Percentiles rank a stretch among this genome's conserved stretches.
Conservation (phyloP, 208 protist genomes). For the Porcisia hertigi region DNA sequence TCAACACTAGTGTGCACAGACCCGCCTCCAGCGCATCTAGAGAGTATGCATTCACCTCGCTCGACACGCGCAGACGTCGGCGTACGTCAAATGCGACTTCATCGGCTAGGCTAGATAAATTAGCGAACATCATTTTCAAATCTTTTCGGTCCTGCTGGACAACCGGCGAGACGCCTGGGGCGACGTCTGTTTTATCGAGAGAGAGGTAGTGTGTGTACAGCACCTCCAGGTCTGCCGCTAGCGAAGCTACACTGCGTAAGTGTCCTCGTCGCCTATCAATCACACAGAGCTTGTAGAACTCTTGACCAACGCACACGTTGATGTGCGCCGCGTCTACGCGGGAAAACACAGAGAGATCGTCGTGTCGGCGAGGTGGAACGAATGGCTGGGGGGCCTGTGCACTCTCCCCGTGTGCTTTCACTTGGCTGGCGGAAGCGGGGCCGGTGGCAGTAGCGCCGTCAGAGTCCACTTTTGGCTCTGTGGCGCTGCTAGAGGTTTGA, state of each 20-base stretch:
- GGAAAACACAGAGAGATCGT: slow-evolving; percentile 21
- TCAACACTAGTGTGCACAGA: slow-evolving; percentile 72
- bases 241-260: slow-evolving; percentile 19
- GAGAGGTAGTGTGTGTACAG: slow-evolving; percentile 24
- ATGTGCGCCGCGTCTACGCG: slow-evolving; percentile 46
- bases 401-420: not conserved
- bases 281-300: slow-evolving; percentile 74
- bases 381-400: not conserved
- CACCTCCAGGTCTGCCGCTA: slow-evolving; percentile 27
- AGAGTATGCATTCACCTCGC: slow-evolving; percentile 59
- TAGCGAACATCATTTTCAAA: slow-evolving; percentile 49
- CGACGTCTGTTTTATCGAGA: not conserved
- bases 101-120: slow-evolving; percentile 45
- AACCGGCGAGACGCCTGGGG: slow-evolving; percentile 32
- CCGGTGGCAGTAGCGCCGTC: not conserved
- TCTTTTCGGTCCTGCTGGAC: slow-evolving; percentile 42
- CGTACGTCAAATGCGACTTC: slow-evolving; percentile 49
- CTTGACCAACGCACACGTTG: slow-evolving; percentile 69
- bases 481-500: not conserved
- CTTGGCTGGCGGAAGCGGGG: not conserved
- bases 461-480: too few relatives aligned
- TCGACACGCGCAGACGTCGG: slow-evolving; percentile 61
- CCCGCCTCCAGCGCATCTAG: slow-evolving; percentile 53
- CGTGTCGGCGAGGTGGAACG: slow-evolving; percentile 17
- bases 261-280: slow-evolving; percentile 38